Base-by-base conservation (phyloP, 345 rosid genomes). In the Moricandia moricandioides region DNA sequence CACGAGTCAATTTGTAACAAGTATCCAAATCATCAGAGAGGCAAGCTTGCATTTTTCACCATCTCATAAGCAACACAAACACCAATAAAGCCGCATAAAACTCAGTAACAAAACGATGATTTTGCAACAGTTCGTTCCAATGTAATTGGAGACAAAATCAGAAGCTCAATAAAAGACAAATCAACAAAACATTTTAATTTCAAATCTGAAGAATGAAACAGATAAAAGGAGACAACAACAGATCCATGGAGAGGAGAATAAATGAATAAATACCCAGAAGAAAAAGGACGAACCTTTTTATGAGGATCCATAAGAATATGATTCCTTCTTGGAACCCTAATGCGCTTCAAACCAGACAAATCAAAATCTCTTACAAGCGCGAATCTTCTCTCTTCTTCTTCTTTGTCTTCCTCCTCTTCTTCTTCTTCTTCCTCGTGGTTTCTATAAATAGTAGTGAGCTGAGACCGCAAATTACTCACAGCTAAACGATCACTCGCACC, bases 261-360 rank as follows among this genome's bases (percentile, higher is more conserved):
- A 71, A 69, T n/a, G n/a, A n/a, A n/a, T n/a, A n/a, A n/a, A n/a
- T n/a, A n/a, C n/a, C n/a, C n/a, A n/a, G n/a, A n/a, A n/a, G n/a
- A n/a, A n/a, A 21, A 21, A 47, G 52, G 52, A 11, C 9, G 10
- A 61, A 89, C 98, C 96, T 94, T 90, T 79, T 83, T 90, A 34
- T 81, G 91, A 77, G 85, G 75, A 85, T 88, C 89, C 97, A 94
- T 94, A 18, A 71, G 64, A 65, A 74, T 56, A 81, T 75, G 37
- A 72, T 60, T 68, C 45, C 89, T 84, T 60, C 86, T 83, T 39
- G 90, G 94, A 49, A 89, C 96, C 77, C 80, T 82, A 83, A 93
- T 80, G 70, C 7, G 51, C 64, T 67, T 83, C 75, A 91, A 79
- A 8, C 52, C 77, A 58, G 89, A 85, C 18, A 82, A 18, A 80